Conservation (phyloP, 768 basidiomycete species). For the Royoungia palumana region DNA sequence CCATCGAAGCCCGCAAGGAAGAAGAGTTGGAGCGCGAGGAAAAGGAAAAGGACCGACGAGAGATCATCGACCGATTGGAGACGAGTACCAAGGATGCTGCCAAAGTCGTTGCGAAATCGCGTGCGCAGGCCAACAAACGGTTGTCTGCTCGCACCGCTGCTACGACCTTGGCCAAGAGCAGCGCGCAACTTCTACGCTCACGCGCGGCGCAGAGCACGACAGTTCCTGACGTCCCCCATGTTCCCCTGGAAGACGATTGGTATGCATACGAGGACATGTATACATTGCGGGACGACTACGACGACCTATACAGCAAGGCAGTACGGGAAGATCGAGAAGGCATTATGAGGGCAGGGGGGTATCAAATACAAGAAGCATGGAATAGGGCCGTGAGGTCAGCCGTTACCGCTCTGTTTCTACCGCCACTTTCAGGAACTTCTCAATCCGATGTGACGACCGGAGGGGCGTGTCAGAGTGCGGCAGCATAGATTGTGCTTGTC, state of each 20-base stretch:
- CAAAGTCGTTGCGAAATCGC: constrained; percentile 66
- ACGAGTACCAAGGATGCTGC: constrained; percentile 68
- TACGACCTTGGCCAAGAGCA: constrained; percentile 40
- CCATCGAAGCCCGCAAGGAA: constrained; percentile 58
- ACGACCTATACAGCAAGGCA: constrained; percentile 72
- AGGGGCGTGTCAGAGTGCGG: constrained; percentile 38
- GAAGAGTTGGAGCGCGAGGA: constrained; percentile 78
- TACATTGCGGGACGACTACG: constrained; percentile 53
- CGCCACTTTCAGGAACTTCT: constrained; percentile 41
- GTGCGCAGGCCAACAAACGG: constrained; percentile 61
- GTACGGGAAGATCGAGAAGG: constrained; percentile 74
- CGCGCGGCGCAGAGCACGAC: constrained; percentile 62
- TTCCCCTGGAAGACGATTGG: constrained; percentile 73
- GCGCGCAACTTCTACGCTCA: constrained; percentile 52
- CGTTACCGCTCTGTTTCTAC: constrained; percentile 67
- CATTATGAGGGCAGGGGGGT: constrained; percentile 81
- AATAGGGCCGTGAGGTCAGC: constrained; percentile 72
- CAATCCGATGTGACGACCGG: constrained; percentile 3
- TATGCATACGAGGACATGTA: constrained; percentile 74
- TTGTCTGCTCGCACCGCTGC: constrained; percentile 51
- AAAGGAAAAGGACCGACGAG: constrained; percentile 64
- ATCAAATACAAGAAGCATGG: constrained; percentile 81
- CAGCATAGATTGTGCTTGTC: constrained; percentile 32
- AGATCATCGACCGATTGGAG: constrained; percentile 80
- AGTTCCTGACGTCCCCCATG: constrained; percentile 78